Evolutionary conservation across 306 rosid species (phyloP).

Genomic region (Casuarina cunninghamiana): DNA sequence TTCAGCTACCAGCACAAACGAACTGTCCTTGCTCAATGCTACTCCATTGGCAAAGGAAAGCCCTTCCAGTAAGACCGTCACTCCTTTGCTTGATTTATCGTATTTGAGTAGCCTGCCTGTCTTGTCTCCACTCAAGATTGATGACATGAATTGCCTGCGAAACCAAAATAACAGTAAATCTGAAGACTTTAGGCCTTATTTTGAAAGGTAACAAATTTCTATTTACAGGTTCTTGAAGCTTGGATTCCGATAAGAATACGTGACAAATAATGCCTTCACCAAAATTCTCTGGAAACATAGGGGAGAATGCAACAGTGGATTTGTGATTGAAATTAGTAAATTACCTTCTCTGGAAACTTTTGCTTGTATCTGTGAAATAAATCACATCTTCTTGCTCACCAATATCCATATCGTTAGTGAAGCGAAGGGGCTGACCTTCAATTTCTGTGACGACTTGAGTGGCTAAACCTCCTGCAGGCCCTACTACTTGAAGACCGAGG

Average conservation of each 20-base stretch:
- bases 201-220: not conserved
- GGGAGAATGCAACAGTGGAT: slow-evolving; percentile 1
- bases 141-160: slow-evolving; percentile 75
- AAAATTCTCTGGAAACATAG: not conserved
- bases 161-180: slow-evolving; percentile 5
- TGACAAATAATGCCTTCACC: not conserved
- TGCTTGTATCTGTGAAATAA: slow-evolving; percentile 84
- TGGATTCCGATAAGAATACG: not conserved
- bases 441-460: slow-evolving; percentile 58
- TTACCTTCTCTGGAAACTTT: slow-evolving; percentile 72
- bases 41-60: slow-evolving; percentile 86
- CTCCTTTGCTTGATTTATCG: slow-evolving; percentile 61
- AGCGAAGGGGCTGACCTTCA: slow-evolving; percentile 68
- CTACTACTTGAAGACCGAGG: slow-evolving; percentile 80
- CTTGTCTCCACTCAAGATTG: slow-evolving; percentile 62
- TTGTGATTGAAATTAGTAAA: slow-evolving; percentile 25
- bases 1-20: slow-evolving; percentile 80
- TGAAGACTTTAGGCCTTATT: slow-evolving; percentile 7
- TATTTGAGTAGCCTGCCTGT: slow-evolving; percentile 77
- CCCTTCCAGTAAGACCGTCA: slow-evolving; percentile 51
- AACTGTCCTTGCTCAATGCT: slow-evolving; percentile 71
- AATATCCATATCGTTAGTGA: slow-evolving; percentile 85
- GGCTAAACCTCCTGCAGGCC: slow-evolving; percentile 84
- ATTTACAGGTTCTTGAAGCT: not conserved
- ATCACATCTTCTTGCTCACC: slow-evolving; percentile 65